Conservation (phyloP, 192 early-diverging fungal genomes). For the Podila clonocystis region DNA sequence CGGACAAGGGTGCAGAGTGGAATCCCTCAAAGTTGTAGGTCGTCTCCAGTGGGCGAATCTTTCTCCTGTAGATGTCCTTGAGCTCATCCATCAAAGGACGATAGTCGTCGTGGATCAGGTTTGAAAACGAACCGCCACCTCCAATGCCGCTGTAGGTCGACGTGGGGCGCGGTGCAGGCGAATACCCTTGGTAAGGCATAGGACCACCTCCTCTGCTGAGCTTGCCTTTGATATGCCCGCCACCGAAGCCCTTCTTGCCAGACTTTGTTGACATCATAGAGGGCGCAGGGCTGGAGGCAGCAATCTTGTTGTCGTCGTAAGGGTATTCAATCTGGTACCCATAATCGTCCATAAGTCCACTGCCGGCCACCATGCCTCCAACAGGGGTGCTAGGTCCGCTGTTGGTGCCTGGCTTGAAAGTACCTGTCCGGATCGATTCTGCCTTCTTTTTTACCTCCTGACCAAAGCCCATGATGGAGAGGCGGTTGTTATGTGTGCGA, state of each 20-base stretch:
- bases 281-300: slow-evolving; percentile 11
- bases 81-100: slow-evolving; percentile 67
- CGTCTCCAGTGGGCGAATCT: slow-evolving; percentile 78
- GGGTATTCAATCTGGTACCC: slow-evolving; percentile 8
- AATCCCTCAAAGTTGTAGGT: slow-evolving; percentile 84
- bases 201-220: slow-evolving; percentile 10
- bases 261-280: slow-evolving; percentile 25
- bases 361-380: slow-evolving; percentile 31
- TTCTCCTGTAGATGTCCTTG: slow-evolving; percentile 74
- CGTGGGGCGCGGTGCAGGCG: background rate
- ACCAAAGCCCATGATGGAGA: slow-evolving; percentile 27
- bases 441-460: slow-evolving; percentile 41
- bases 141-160: slow-evolving; percentile 16
- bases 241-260: slow-evolving; percentile 1
- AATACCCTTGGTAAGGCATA: background rate
- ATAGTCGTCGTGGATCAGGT: slow-evolving; percentile 63
- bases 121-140: slow-evolving; percentile 30
- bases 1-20: slow-evolving; percentile 81
- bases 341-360: slow-evolving; percentile 30
- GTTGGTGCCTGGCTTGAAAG: slow-evolving; percentile 16
- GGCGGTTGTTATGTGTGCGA: background rate
- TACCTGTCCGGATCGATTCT: slow-evolving; percentile 19
- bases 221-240: slow-evolving; percentile 39
- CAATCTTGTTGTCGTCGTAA: slow-evolving; percentile 4
- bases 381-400: slow-evolving; percentile 9